Percentiles rank a stretch among this genome's conserved stretches.
Evolutionary conservation across 495 filamentous ascomycete species (phyloP).

Genomic region (Xylaria longipes): DNA sequence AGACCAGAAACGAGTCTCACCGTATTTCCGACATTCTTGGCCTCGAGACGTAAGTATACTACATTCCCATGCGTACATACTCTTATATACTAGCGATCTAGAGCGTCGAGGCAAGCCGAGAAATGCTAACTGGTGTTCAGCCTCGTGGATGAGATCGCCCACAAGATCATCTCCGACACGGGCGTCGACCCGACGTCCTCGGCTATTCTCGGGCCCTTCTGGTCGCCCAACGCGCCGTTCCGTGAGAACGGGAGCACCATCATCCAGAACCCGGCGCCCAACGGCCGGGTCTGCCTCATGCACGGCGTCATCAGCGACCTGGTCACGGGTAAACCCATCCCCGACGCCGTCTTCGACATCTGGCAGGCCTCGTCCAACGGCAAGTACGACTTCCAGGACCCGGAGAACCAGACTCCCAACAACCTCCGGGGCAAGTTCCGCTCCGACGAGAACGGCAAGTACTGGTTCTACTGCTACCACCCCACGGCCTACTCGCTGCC

Average conservation of each 20-base stretch:
- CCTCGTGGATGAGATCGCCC: slow-evolving; percentile 83
- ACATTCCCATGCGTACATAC: neutral
- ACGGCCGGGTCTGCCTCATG: slow-evolving; percentile 73
- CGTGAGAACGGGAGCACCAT: slow-evolving; percentile 71
- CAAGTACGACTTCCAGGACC: slow-evolving; percentile 90
- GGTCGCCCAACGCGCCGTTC: slow-evolving; percentile 83
- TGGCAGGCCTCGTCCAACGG: slow-evolving; percentile 88
- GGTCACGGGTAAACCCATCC: slow-evolving; percentile 73
- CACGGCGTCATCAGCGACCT: slow-evolving; percentile 77
- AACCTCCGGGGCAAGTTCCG: slow-evolving; percentile 87
- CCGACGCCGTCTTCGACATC: slow-evolving; percentile 76
- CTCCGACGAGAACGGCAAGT: slow-evolving; percentile 76
- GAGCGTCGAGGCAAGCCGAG: neutral
- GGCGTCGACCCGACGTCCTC: slow-evolving; percentile 77
- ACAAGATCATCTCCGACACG: slow-evolving; percentile 76
- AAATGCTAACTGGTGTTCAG: slow-evolving; percentile 42
- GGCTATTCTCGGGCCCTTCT: slow-evolving; percentile 87
- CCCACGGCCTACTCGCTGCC: slow-evolving; percentile 83
- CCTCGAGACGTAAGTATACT: slow-evolving; percentile 70
- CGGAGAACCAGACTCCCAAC: slow-evolving; percentile 74
- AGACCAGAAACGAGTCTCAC: slow-evolving; percentile 76
- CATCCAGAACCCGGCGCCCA: slow-evolving; percentile 68
- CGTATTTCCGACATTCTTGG: slow-evolving; percentile 80
- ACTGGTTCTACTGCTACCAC: slow-evolving; percentile 82
- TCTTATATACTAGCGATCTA: neutral